Base-by-base conservation (phyloP, 495 filamentous ascomycete species). In the Choiromyces venosus region DNA sequence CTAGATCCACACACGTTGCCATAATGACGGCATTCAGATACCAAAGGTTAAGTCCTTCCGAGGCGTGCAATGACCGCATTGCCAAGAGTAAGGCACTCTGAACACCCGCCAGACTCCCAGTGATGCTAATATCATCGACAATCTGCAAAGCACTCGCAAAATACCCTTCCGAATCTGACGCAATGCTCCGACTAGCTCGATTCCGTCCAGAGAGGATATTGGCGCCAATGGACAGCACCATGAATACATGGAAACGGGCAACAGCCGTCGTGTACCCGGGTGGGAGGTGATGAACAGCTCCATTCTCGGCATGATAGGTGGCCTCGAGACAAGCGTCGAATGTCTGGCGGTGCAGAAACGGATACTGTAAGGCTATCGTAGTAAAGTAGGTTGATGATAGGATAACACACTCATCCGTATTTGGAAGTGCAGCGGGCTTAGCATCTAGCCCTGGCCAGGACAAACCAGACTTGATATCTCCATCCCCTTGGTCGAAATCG, bases 221-320 rank as follows among this genome's bases (percentile, higher is more conserved):
- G 36, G 79, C 74, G 33, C 79, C 72, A 42, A 81, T 81, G 1
- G 80, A 81, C 14, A 81, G 46, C 9, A 81, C 80, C 12, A 81
- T 65, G 40, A 81, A 81, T 19, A 81, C 74, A 38, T 81, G 80
- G 35, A 81, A 81, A 65, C 77, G 78, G 39, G 79, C 80, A 9
- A 73, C 71, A 37, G 79, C 36, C 16, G 79, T 4, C 18, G 72
- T 74, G 39, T 67, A 81, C 29, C 74, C 76, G 40, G 37, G 79
- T 4, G 80, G 80, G 29, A 81, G 73, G 18, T 72, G 70, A 64
- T 64, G 72, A 40, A 68, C 12, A 18, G 38, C 33, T 19, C 71
- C 66, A 16, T 37, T 72, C 4, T 74, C 74, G 19, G 42, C 69
- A 25, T 65, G 67, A 40, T 73, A 67, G 19, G 81, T 73, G 56